Base-by-base conservation (phyloP, 352 stramenopile genomes). In the Phytophthora pluvialis region DNA sequence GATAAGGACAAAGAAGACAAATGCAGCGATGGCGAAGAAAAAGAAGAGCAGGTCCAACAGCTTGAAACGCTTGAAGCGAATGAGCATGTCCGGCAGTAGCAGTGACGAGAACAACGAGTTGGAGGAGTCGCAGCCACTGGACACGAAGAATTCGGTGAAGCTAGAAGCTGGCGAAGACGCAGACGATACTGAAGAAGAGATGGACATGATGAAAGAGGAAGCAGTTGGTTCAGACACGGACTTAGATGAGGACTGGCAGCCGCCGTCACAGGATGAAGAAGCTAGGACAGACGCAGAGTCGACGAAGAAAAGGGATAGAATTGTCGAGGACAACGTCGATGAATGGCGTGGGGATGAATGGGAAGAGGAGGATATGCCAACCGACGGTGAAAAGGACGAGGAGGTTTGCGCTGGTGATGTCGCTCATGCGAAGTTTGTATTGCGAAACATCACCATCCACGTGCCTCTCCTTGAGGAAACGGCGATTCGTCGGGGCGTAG, bases 391-490 rank as follows among this genome's bases (percentile, higher is more conserved):
- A 60, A 52, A 44, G 2, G 59, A 62, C 12, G 38, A 60, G 33
- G 56, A 40, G 15, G 31, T 69, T 25, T 52, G 43, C 4, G 6
- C 18, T 12, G 7, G 43, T 44, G 69, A 78, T 33, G 15, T 68
- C 16, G 56, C 29, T 4, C 64, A 78, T 64, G 72, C 64, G 7
- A 72, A 68, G 28, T 64, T 43, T 56, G 31, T 80, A 11, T 12
- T 75, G 39, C 49, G 64, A 29, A 77, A 73, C 35, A 56, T 89
- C 21, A 60, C 59, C 10, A 42, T 63, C 11, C 62, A 58, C 21
- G 51, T 86, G 16, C 70, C 80, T 15, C 28, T 62, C 2, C 44
- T 67, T 8, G 80, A 89, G 46, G 44, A 58, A 31, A 50, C 29
- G 9, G 75, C 57, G 12, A 77, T 89, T 52, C 43, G 48, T 38